Evolutionary conservation across 2,329 filamentous ascomycete genomes (phyloP), one percentile per base, ranked within the genome.

Genomic region (Monosporascus sp.): DNA sequence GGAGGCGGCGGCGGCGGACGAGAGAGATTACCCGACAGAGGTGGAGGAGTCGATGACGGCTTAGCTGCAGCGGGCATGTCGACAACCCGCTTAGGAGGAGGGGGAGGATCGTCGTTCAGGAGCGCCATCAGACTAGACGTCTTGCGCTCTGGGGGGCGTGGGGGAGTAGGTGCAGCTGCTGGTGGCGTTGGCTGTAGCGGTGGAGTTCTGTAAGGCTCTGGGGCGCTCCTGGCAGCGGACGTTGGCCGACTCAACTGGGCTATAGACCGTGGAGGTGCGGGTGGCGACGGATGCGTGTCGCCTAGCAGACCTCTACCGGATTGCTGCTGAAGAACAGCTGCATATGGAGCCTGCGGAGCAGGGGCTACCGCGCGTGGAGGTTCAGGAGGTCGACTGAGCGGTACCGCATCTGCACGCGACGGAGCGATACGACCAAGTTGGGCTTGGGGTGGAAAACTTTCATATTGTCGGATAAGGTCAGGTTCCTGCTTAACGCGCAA

Each of bases 91-190:
- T 82, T 82, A 1, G 72, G 71, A 49, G 74, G 70, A 1, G 74
- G 68, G n/a, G 75, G 75, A 7, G 78, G 75, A 51, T 85, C 83
- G 56, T 85, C 81, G 59, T 85, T 85, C 3, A 87, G 72, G 55
- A 87, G 67, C 0, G 81, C 81, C 77, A 85, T 84, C 56, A 87
- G 76, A 57, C 73, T 86, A 16, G 82, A 85, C 7, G 78, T 84
- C 70, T 85, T 86, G n/a, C 78, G 75, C 58, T 81, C 78, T 2
- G 70, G 65, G 3, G 74, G 67, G 38, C 73, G 74, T 26, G 71
- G 68, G 14, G 73, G 65, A 7, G 69, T 60, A 41, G 78, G 65
- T 40, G 74, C 68, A 27, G 74, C 68, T 22, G 74, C 65, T 27
- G 71, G 67, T 8, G 72, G 72, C 3, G 71, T 70, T n/a, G 64